These are phyloP conservation scores for Arthrobotrys pseudoclavata DNA, from an alignment of 2,329 filamentous ascomycete genomes.

Conservation along the genomic window DNA sequence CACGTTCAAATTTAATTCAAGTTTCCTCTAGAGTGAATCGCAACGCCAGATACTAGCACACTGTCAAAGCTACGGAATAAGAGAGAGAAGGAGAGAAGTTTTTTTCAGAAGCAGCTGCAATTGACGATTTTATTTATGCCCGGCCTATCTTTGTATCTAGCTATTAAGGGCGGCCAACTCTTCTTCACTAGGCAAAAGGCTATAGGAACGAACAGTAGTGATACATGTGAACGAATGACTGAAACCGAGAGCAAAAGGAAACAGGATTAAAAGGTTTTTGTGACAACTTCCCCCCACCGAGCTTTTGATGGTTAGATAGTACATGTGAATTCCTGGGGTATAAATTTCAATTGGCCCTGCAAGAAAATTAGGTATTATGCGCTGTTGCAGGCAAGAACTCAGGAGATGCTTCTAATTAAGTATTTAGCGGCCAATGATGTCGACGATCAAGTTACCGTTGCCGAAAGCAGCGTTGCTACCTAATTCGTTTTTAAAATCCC, in stretches of 20 bases:
- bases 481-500: not conserved
- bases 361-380: not conserved
- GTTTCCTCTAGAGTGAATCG: not conserved
- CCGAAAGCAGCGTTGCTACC: slow-evolving; percentile 45
- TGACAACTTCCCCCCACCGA: slow-evolving; percentile 5
- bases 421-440: slow-evolving; percentile 43
- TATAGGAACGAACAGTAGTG: slow-evolving; percentile 14
- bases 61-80: not conserved
- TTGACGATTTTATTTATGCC: slow-evolving; percentile 16
- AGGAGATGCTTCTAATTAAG: slow-evolving; percentile 16
- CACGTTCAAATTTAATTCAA: not conserved
- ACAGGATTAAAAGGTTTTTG: not conserved
- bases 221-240: slow-evolving; percentile 14
- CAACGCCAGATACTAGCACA: too few species aligned
- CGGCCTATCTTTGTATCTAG: slow-evolving; percentile 18
- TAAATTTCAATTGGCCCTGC: slow-evolving; percentile 16
- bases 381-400: slow-evolving; percentile 20
- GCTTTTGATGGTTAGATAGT: slow-evolving; percentile 2
- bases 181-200: slow-evolving; percentile 28
- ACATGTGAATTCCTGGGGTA: slow-evolving; percentile 11
- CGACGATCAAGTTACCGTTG: slow-evolving; percentile 50
- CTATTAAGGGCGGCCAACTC: slow-evolving; percentile 30
- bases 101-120: slow-evolving; percentile 20
- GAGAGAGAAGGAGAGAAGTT: not conserved
- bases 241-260: not conserved